Evolutionary conservation across 2,329 filamentous ascomycete species (phyloP).

Genomic region (Fusarium sp.): DNA sequence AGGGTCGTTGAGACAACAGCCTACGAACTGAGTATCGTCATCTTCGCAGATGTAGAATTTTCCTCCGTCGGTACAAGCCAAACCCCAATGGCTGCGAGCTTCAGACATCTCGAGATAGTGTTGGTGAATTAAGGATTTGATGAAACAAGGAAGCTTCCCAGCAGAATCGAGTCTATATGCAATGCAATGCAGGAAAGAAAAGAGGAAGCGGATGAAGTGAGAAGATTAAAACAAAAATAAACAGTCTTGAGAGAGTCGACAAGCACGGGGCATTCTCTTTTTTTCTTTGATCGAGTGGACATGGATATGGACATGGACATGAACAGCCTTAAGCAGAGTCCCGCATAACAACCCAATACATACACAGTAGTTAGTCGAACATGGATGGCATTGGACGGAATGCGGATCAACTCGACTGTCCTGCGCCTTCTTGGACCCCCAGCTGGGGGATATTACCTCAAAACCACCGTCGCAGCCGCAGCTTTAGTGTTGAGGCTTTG

Average conservation of each 20-base stretch:
- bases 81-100: conserved; percentile 38
- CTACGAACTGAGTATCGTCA: conserved; percentile 51
- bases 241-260: conserved; percentile 2
- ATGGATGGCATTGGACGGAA: conserved; percentile 28
- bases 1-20: conserved; percentile 55
- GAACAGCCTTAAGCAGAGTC: background rate
- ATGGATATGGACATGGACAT: background rate
- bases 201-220: background rate
- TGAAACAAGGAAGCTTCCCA: background rate
- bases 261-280: conserved; percentile 21
- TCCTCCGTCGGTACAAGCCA: conserved; percentile 50
- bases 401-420: conserved; percentile 9
- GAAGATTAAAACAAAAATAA: background rate
- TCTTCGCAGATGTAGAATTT: conserved; percentile 54
- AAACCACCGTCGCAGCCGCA: background rate
- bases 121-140: background rate
- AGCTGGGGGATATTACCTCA: background rate
- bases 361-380: background rate
- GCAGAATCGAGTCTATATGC: background rate
- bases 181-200: background rate
- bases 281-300: conserved; percentile 14
- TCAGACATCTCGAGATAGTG: conserved; percentile 27
- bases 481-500: conserved; percentile 1
- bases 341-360: conserved; percentile 2
- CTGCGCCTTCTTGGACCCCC: background rate